Evolutionary conservation across 768 basidiomycete genomes (phyloP), one percentile per base, ranked within the genome.

Genomic region (Kwoniella botswanensis): DNA sequence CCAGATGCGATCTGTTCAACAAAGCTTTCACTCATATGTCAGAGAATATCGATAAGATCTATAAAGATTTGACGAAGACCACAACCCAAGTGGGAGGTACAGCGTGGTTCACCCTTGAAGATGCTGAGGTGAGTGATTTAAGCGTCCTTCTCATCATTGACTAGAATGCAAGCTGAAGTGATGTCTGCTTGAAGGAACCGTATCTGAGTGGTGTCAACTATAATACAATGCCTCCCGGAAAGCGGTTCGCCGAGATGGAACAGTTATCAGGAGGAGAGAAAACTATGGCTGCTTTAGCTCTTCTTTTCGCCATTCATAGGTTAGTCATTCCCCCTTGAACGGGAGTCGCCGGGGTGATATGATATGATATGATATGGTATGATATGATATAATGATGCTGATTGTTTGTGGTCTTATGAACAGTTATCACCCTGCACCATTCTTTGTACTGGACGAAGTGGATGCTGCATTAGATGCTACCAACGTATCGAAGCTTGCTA

Each of bases 141-240:
- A n/a, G n/a, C n/a, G n/a, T n/a, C 35, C 7, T 35, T 35, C 35
- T 35, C 11, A n/a, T 24, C 1, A 2, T 21, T n/a, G 57, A 57
- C 53, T 3, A 43, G 18, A 13, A 56, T n/a, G 21, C 57, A 15
- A 61, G 65, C 46, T 67, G 58, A 41, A 15, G 24, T 22, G 46
- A 18, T 42, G 2, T 35, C 53, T 26, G 24, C 46, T 9, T n/a
- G 10, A 71, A 92, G 92, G 92, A 93, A 84, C 93, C 93, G 1
- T 94, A 94, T 74, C 86, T 86, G 22, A 90, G 88, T 46, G 93
- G 97, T 65, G 93, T 99, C 86, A 98, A 97, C 84, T 98, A 98
- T 82, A 96, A 98, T 79, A 95, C 96, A 0, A 99, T 98, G 97
- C 97, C 97, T 0, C 97, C 97, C 0, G 96, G 98, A 91, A 99